These are phyloP conservation scores for Phytophthora hybrid DNA, from an alignment of 352 stramenopile genomes.

Conservation along the genomic window DNA sequence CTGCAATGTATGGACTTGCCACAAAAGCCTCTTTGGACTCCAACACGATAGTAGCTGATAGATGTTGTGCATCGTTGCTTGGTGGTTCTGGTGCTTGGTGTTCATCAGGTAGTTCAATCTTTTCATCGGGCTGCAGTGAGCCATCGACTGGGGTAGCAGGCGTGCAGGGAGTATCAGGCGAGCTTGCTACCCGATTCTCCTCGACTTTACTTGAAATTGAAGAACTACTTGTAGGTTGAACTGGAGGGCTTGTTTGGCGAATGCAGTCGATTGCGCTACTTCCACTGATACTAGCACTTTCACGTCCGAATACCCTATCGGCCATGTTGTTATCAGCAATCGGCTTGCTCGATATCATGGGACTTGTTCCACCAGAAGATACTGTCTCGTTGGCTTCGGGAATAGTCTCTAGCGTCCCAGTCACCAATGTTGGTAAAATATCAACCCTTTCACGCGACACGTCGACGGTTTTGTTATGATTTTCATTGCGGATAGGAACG, in stretches of 20 bases:
- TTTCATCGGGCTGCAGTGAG: not conserved
- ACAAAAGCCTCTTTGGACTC: not conserved
- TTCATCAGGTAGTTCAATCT: slow-evolving; percentile 7
- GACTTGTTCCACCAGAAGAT: slow-evolving; percentile 7
- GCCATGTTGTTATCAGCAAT: not conserved
- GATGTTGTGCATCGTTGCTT: slow-evolving; percentile 1
- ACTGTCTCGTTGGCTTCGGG: slow-evolving; percentile 29
- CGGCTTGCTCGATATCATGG: not conserved
- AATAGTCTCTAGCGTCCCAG: slow-evolving; percentile 29
- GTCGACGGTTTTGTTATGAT: not conserved
- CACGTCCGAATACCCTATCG: not conserved
- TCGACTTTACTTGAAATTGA: slow-evolving; percentile 17
- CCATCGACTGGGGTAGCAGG: not conserved
- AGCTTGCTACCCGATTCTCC: slow-evolving; percentile 26
- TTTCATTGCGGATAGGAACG: not conserved
- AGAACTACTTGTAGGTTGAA: not conserved
- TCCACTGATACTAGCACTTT: not conserved
- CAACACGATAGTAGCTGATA: slow-evolving; percentile 2
- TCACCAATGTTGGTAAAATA: slow-evolving; percentile 16
- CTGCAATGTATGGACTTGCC: not conserved
- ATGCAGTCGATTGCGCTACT: not conserved
- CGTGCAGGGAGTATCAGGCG: not conserved
- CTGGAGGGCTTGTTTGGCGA: not conserved
- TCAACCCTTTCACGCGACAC: not conserved
- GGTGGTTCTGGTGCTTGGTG: slow-evolving; percentile 10